A percentile compares a stretch with the other conserved stretches of the same genome.
Evolutionary conservation across 352 stramenopile genomes (phyloP).

Genomic region (Globisporangium cystogenes): DNA sequence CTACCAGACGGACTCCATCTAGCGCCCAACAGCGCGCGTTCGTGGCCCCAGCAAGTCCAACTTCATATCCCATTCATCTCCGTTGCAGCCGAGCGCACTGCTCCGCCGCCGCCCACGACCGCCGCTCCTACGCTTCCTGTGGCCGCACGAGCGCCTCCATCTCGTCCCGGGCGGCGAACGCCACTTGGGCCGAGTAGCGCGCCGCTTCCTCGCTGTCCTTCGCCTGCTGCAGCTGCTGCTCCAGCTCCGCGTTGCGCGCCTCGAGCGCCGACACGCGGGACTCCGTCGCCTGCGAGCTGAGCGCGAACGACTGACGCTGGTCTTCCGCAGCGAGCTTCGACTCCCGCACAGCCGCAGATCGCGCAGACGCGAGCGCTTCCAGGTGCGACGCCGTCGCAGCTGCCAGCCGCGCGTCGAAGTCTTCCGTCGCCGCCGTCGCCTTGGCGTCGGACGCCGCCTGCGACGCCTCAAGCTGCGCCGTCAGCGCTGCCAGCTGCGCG

Average conservation of each 20-base stretch:
- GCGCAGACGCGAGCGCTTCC: conserved; percentile 5
- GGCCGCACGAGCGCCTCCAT: conserved; percentile 40
- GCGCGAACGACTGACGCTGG: not conserved
- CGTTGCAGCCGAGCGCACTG: not conserved
- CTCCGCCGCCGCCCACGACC: not conserved
- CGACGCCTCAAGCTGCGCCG: conserved; percentile 25
- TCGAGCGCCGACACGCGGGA: conserved; percentile 11
- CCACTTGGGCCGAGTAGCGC: conserved; percentile 60
- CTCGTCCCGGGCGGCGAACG: conserved; percentile 61
- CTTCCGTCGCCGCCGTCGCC: conserved; percentile 13
- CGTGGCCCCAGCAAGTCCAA: not conserved
- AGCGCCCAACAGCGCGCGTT: not conserved
- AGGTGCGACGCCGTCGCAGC: conserved; percentile 14
- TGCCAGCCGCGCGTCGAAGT: conserved; percentile 18
- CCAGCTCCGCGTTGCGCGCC: conserved; percentile 26
- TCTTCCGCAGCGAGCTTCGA: conserved; percentile 2
- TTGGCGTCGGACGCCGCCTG: conserved; percentile 26
- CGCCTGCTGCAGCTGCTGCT: conserved; percentile 34
- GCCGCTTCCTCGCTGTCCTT: conserved; percentile 71
- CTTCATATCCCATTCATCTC: conserved; percentile 21
- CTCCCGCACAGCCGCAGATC: not conserved
- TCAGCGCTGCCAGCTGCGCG: conserved; percentile 17
- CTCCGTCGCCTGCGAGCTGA: not conserved
- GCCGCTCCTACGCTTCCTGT: conserved; percentile 21
- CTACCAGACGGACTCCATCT: conserved; percentile 86